A percentile compares a stretch with the other conserved stretches of the same genome.
Conservation (phyloP, 768 basidiomycete genomes). For the Phanerochaete sordida region DNA sequence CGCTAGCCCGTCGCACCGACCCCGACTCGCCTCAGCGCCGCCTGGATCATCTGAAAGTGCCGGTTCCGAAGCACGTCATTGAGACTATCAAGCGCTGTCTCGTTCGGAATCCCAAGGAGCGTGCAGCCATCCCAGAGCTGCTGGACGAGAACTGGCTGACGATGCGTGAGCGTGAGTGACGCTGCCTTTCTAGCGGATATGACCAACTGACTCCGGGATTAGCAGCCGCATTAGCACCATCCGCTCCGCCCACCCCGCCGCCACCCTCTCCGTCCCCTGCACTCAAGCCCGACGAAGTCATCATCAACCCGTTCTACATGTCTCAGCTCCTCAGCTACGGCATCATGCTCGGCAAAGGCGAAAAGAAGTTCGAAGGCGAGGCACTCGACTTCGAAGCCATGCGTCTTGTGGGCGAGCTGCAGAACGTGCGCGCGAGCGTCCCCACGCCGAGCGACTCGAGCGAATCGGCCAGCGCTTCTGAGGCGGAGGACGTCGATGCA, state of each 20-base stretch:
- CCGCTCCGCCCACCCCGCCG: conserved; percentile 11
- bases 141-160: conserved; percentile 78
- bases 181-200: not conserved
- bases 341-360: conserved; percentile 50
- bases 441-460: not conserved
- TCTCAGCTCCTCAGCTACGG: conserved; percentile 68
- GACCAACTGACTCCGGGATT: conserved; percentile 5
- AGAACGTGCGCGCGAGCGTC: not conserved
- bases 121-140: conserved; percentile 86
- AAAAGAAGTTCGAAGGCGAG: conserved; percentile 39
- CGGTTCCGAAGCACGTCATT: conserved; percentile 76
- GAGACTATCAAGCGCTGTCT: conserved; percentile 81
- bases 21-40: conserved; percentile 39
- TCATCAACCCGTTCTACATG: conserved; percentile 83
- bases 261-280: conserved; percentile 26
- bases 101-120: conserved; percentile 71
- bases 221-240: conserved; percentile 23
- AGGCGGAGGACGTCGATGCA: no score
- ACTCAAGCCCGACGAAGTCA: conserved; percentile 52
- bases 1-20: conserved; percentile 36
- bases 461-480: no score
- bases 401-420: not conserved
- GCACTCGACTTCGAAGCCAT: conserved; percentile 46
- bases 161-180: conserved; percentile 53
- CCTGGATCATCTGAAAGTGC: conserved; percentile 65